phyloP scores from a whole-genome alignment of 495 filamentous ascomycete genomes.

The Margaritispora aquatica region DNA sequence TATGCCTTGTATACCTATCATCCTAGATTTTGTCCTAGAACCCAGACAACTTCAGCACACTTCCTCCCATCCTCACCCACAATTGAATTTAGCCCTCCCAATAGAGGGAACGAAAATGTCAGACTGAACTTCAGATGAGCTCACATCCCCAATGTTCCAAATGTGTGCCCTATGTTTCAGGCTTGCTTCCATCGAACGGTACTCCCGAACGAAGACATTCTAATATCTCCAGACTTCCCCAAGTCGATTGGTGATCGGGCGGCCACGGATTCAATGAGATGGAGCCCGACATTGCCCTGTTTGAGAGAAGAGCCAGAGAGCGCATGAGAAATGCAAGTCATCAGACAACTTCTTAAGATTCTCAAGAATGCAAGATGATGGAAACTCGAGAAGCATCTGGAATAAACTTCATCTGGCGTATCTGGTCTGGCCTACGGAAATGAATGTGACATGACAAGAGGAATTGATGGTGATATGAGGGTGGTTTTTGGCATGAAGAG shows the following conservation, averaged over 20 bases:
- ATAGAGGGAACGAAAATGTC: not conserved
- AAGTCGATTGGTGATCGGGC: constrained; percentile 2
- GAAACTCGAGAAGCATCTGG: too few species aligned
- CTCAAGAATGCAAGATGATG: not conserved
- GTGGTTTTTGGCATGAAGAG: not conserved
- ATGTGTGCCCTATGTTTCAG: too few species aligned
- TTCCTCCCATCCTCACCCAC: not conserved
- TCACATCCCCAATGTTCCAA: too few species aligned
- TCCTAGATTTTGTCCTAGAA: not conserved
- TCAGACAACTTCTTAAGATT: not conserved
- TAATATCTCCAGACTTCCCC: not conserved
- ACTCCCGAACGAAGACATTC: too few species aligned
- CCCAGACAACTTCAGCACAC: not conserved
- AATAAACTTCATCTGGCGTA: too few species aligned
- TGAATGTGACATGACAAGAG: too few species aligned
- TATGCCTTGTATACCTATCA: not conserved
- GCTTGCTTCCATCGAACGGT: too few species aligned
- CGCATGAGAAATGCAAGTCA: constrained; percentile 1
- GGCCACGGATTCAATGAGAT: constrained; percentile 14
- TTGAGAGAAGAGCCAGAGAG: not conserved
- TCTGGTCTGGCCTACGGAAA: too few species aligned
- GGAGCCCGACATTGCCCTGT: constrained; percentile 4
- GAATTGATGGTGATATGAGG: too few species aligned
- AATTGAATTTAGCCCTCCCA: not conserved
- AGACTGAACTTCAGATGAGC: not conserved